phyloP scores from a whole-genome alignment of 805 yeast genomes.

The Teunomyces kruisii region DNA sequence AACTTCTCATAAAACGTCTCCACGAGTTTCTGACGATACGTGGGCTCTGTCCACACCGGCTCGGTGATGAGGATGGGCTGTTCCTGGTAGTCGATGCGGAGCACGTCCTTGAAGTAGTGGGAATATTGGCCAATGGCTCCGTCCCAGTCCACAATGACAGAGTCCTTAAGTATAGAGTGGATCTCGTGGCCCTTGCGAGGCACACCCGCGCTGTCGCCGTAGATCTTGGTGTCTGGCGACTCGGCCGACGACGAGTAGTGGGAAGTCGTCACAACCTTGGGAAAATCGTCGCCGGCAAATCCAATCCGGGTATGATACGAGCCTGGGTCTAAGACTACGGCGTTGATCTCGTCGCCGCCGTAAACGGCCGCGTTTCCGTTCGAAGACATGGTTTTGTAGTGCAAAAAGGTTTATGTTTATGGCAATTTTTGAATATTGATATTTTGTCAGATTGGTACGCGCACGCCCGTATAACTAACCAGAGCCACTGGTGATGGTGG shows the following conservation, averaged over 20 bases:
- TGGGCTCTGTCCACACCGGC: conserved; percentile 77
- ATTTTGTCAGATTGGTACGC: not conserved
- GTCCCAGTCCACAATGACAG: conserved; percentile 81
- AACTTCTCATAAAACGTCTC: conserved; percentile 70
- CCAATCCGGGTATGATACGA: conserved; percentile 82
- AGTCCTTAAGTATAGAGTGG: conserved; percentile 58
- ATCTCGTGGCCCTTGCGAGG: conserved; percentile 55
- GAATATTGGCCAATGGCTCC: conserved; percentile 73
- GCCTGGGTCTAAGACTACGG: conserved; percentile 91
- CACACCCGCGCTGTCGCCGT: conserved; percentile 45
- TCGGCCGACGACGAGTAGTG: conserved; percentile 50
- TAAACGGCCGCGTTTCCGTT: conserved; percentile 21
- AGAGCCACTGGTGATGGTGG: too few species aligned
- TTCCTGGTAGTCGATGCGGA: conserved; percentile 56
- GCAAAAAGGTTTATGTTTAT: not conserved
- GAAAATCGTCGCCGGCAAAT: conserved; percentile 89
- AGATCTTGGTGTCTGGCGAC: conserved; percentile 18
- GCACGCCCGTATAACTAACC: not conserved
- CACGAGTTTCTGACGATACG: conserved; percentile 65
- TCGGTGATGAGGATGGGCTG: conserved; percentile 84
- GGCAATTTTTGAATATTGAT: not conserved
- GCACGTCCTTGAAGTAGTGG: conserved; percentile 51
- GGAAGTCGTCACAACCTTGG: conserved; percentile 74
- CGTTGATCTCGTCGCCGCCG: conserved; percentile 78
- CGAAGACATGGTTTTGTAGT: conserved; percentile 19